phyloP scores from a whole-genome alignment of 164 flowering plant genomes.

The Saururus chinensis region DNA sequence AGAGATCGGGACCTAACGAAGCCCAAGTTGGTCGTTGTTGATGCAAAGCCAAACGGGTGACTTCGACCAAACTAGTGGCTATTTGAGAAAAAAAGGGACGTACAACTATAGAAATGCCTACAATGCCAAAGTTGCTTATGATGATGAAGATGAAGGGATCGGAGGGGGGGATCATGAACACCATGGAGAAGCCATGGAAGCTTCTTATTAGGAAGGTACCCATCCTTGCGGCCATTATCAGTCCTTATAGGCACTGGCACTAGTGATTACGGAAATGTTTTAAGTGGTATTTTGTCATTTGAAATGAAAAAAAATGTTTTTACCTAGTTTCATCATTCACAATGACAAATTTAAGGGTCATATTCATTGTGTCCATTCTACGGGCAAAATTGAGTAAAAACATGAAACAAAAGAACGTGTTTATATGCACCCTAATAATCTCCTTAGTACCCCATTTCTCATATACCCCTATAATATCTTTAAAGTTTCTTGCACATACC shows the following conservation, averaged over 20 bases:
- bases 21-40: slow-evolving; percentile 27
- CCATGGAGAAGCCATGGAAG: slow-evolving; percentile 57
- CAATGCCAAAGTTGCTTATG: slow-evolving; percentile 44
- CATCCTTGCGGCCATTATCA: slow-evolving; percentile 45
- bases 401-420: no score
- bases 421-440: no score
- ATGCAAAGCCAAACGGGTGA: slow-evolving; percentile 53
- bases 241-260: slow-evolving; percentile 95
- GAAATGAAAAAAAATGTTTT: no score
- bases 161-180: slow-evolving; percentile 16
- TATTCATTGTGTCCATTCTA: no score
- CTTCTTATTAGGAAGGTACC: slow-evolving; percentile 53
- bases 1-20: slow-evolving; percentile 44
- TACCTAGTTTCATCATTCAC: no score
- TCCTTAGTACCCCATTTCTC: no score
- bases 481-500: no score
- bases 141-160: slow-evolving; percentile 16
- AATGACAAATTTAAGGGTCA: no score
- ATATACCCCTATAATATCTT: no score
- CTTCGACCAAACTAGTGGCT: slow-evolving; percentile 76
- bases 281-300: no score
- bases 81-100: slow-evolving; percentile 71
- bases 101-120: slow-evolving; percentile 72
- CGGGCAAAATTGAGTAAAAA: no score
- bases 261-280: no score